phyloP scores from a whole-genome alignment of 352 stramenopile species.

The Phytophthora uliginosa region DNA sequence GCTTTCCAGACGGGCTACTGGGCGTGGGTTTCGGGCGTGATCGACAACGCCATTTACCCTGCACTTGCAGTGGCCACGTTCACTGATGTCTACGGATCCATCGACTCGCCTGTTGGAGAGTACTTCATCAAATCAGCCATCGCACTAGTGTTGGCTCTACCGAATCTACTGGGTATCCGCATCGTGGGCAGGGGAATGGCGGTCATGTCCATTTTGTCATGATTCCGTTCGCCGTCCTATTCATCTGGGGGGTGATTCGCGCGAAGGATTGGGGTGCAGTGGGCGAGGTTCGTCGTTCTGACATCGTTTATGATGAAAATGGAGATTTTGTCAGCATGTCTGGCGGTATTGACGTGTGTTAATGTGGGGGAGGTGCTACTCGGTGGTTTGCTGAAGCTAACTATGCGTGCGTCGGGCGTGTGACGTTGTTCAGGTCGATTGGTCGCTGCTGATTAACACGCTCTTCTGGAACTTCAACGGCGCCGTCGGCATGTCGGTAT shows the following conservation, averaged over 20 bases:
- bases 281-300: slow-evolving; percentile 46
- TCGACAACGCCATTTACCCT: slow-evolving; percentile 95
- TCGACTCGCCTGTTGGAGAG: slow-evolving; percentile 38
- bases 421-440: slow-evolving; percentile 58
- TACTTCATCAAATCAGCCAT: slow-evolving; percentile 61
- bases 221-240: slow-evolving; percentile 91
- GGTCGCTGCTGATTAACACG: slow-evolving; percentile 93
- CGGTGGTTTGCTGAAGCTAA: slow-evolving; percentile 9
- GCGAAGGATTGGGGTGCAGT: slow-evolving; percentile 48
- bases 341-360: slow-evolving; percentile 25
- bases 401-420: neutral
- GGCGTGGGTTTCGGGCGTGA: slow-evolving; percentile 90
- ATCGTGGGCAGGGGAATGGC: slow-evolving; percentile 86
- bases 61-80: slow-evolving; percentile 70
- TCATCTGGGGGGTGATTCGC: slow-evolving; percentile 44
- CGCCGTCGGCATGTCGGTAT: slow-evolving; percentile 89
- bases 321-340: slow-evolving; percentile 57
- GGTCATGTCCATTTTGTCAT: slow-evolving; percentile 90
- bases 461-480: slow-evolving; percentile 98
- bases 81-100: slow-evolving; percentile 48
- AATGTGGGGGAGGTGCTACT: neutral
- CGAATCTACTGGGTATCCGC: slow-evolving; percentile 42
- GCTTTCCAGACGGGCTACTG: slow-evolving; percentile 84
- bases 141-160: slow-evolving; percentile 49
- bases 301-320: slow-evolving; percentile 47